These are phyloP conservation scores for Zygosaccharomyces sapae DNA, from an alignment of 1,139 yeast species.

Conservation along the genomic window DNA sequence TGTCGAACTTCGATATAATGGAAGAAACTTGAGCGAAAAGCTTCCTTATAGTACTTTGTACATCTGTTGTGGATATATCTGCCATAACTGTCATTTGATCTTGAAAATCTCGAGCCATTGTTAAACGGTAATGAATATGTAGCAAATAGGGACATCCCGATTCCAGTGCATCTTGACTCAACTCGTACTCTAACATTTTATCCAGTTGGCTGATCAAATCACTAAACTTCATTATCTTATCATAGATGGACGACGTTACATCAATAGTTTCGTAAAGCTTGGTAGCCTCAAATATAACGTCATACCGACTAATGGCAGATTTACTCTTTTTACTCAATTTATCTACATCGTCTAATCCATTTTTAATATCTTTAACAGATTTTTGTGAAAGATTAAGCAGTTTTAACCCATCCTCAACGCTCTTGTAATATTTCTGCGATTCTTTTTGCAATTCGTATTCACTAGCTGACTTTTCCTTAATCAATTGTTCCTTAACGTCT, in stretches of 20 bases:
- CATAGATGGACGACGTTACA: slow-evolving; percentile 62
- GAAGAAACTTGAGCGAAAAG: slow-evolving; percentile 48
- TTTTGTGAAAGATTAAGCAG: slow-evolving; percentile 36
- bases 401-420: slow-evolving; percentile 28
- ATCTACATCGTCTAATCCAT: slow-evolving; percentile 57
- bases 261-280: slow-evolving; percentile 66
- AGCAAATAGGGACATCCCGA: slow-evolving; percentile 59
- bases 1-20: slow-evolving; percentile 59
- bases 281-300: slow-evolving; percentile 57
- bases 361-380: slow-evolving; percentile 46
- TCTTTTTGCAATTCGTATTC: slow-evolving; percentile 66
- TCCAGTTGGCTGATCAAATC: slow-evolving; percentile 50
- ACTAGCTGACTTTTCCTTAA: slow-evolving; percentile 64
- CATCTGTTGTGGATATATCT: slow-evolving; percentile 58
- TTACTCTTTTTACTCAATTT: slow-evolving; percentile 52
- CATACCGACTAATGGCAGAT: slow-evolving; percentile 52
- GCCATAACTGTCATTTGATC: slow-evolving; percentile 66
- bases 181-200: slow-evolving; percentile 50
- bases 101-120: slow-evolving; percentile 67
- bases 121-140: slow-evolving; percentile 63
- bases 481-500: slow-evolving; percentile 50
- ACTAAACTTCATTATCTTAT: slow-evolving; percentile 57
- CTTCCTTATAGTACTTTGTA: slow-evolving; percentile 59
- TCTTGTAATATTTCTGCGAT: slow-evolving; percentile 37
- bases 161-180: slow-evolving; percentile 48